Base-by-base conservation (phyloP, 192 early-diverging fungal species). In the Coemansia sp. region DNA sequence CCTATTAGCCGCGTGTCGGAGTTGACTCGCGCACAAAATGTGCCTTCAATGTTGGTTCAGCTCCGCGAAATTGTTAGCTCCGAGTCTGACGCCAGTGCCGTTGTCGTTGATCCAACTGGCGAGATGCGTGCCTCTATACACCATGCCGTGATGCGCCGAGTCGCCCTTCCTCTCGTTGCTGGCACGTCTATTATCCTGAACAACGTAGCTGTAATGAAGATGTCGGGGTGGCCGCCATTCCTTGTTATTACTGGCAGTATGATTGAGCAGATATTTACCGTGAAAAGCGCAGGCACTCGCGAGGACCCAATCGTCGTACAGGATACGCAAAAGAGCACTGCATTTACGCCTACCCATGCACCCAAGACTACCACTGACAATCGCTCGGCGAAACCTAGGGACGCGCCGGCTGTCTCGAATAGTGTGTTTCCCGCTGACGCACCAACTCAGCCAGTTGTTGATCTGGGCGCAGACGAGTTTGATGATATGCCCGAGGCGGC, bases 121-220 rank as follows among this genome's bases (percentile, higher is more conserved):
- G 75, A 77, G 63, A 76, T 82, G 58, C 23, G 57, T 3, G 79
- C 74, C 13, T 82, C 79, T n/a, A 71, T 82, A n/a, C 79, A 82
- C 50, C 26, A 52, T 1, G 65, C 52, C 35, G 75, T 82, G 3
- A 64, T 77, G 61, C 64, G 62, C 13, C 67, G 72, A 10, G 69
- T 77, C 6, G 59, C 61, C 11, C 30, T 73, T 11, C 73, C 69
- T 39, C 47, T 76, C 26, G 72, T 49, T 16, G 75, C 62, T 26
- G 79, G 75, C 13, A 68, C 74, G 9, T 82, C 79, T 19, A 57
- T 82, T 43, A 77, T 82, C 16, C 60, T 82, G 23, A 65, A 71
- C 17, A 68, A 77, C 50, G 79, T 82, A 0, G 79, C 76, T 0
- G 74, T 65, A 8, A 47, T 82, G 46, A 73, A 72, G 62, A 16